phyloP scores from a whole-genome alignment of 805 yeast species.

The Ogataea ganodermae region DNA sequence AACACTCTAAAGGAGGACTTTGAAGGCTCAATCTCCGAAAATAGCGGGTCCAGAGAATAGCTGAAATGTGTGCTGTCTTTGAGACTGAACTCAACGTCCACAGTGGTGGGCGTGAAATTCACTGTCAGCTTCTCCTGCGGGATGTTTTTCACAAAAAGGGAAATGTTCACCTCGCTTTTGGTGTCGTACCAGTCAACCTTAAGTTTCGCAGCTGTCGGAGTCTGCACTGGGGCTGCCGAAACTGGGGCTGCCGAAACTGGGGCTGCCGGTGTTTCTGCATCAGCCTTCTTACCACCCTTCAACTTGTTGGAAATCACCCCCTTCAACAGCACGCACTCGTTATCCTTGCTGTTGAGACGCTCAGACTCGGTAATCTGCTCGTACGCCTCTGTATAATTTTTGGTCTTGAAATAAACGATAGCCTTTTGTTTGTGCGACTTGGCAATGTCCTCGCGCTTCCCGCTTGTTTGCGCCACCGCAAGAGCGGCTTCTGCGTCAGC shows the following conservation, averaged over 20 bases:
- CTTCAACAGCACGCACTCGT: slow-evolving; percentile 51
- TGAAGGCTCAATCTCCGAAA: slow-evolving; percentile 48
- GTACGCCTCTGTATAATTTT: slow-evolving; percentile 44
- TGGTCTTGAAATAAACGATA: slow-evolving; percentile 46
- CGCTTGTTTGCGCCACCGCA: slow-evolving; percentile 44
- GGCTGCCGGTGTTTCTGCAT: background rate
- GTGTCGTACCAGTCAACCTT: slow-evolving; percentile 79
- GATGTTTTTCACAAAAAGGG: slow-evolving; percentile 70
- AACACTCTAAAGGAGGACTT: slow-evolving; percentile 52
- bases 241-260: background rate
- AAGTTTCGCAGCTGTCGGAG: slow-evolving; percentile 15
- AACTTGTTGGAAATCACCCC: slow-evolving; percentile 38
- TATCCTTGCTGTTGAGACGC: slow-evolving; percentile 44
- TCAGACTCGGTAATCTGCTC: slow-evolving; percentile 44
- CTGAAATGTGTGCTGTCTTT: slow-evolving; percentile 50
- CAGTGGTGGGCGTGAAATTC: slow-evolving; percentile 38
- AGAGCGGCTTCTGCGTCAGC: slow-evolving; percentile 47
- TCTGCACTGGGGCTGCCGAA: background rate
- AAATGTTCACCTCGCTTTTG: slow-evolving; percentile 53
- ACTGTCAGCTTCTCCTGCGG: slow-evolving; percentile 50
- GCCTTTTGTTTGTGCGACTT: slow-evolving; percentile 51
- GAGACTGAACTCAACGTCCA: slow-evolving; percentile 50
- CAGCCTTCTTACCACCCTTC: slow-evolving; percentile 8
- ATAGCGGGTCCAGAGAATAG: slow-evolving; percentile 57
- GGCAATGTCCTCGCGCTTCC: slow-evolving; percentile 49